Conservation (phyloP, 768 basidiomycete species). For the Rossbeevera mucosa region DNA sequence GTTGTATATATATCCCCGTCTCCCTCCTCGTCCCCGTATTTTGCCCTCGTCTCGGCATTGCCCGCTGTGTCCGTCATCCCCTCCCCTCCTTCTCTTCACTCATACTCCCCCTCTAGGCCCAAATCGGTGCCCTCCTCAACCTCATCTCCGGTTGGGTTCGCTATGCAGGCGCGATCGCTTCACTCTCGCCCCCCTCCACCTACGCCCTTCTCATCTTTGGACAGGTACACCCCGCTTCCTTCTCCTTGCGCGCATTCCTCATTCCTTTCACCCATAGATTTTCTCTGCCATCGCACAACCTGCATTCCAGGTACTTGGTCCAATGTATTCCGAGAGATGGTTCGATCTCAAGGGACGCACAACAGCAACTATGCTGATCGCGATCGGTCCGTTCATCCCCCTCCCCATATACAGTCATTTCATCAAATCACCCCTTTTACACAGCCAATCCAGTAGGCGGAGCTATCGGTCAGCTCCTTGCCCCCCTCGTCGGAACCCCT, state of each 20-base stretch:
- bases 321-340: constrained; percentile 81
- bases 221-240: constrained; percentile 43
- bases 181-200: constrained; percentile 46
- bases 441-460: constrained; percentile 71
- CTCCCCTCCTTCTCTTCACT: neutral
- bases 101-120: constrained; percentile 43
- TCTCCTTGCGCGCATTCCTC: neutral
- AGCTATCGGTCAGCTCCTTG: constrained; percentile 68
- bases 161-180: constrained; percentile 60
- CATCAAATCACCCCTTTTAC: neutral
- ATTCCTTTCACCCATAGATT: constrained; percentile 36
- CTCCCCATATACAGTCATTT: neutral
- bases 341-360: constrained; percentile 73
- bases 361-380: constrained; percentile 66
- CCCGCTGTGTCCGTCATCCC: constrained; percentile 53
- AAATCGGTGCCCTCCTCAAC: constrained; percentile 49
- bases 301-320: constrained; percentile 71
- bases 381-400: constrained; percentile 33
- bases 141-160: constrained; percentile 72
- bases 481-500: constrained; percentile 53
- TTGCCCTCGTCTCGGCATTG: constrained; percentile 55
- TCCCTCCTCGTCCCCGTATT: constrained; percentile 57
- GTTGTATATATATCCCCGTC: constrained; percentile 57
- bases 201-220: constrained; percentile 68
- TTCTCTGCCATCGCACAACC: constrained; percentile 65